phyloP scores from a whole-genome alignment of 495 filamentous ascomycete species.

The Choiromyces venosus region DNA sequence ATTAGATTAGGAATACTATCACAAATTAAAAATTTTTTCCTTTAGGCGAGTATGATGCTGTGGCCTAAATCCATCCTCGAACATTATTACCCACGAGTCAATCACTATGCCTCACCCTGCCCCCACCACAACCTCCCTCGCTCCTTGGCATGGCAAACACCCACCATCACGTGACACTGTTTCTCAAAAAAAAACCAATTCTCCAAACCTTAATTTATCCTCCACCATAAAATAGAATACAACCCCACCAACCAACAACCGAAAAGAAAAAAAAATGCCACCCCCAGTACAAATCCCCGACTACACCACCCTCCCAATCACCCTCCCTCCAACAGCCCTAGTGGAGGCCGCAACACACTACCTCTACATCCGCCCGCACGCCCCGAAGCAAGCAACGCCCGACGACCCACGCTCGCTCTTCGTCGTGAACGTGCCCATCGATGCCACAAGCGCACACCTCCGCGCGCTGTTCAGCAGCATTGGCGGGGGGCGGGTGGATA shows the following conservation, averaged over 20 bases:
- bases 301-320: slow-evolving; percentile 24
- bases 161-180: too few species aligned
- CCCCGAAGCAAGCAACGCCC: slow-evolving; percentile 67
- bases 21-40: too few species aligned
- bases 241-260: slow-evolving; percentile 13
- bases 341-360: slow-evolving; percentile 53
- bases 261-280: slow-evolving; percentile 10
- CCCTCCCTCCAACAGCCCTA: neutral
- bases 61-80: too few species aligned
- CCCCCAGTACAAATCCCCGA: slow-evolving; percentile 17
- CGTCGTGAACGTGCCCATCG: slow-evolving; percentile 78
- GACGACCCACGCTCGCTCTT: slow-evolving; percentile 74
- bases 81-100: too few species aligned
- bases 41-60: too few species aligned
- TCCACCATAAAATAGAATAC: slow-evolving; percentile 7
- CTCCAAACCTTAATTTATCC: neutral
- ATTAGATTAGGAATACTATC: too few species aligned
- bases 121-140: too few species aligned
- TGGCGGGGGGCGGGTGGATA: slow-evolving; percentile 68
- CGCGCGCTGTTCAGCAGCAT: slow-evolving; percentile 68
- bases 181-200: too few species aligned
- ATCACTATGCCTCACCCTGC: too few species aligned
- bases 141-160: too few species aligned
- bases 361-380: slow-evolving; percentile 76
- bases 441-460: slow-evolving; percentile 71